Evolutionary conservation across 2,329 filamentous ascomycete genomes (phyloP).

Genomic region (Aspergillus flavus): DNA sequence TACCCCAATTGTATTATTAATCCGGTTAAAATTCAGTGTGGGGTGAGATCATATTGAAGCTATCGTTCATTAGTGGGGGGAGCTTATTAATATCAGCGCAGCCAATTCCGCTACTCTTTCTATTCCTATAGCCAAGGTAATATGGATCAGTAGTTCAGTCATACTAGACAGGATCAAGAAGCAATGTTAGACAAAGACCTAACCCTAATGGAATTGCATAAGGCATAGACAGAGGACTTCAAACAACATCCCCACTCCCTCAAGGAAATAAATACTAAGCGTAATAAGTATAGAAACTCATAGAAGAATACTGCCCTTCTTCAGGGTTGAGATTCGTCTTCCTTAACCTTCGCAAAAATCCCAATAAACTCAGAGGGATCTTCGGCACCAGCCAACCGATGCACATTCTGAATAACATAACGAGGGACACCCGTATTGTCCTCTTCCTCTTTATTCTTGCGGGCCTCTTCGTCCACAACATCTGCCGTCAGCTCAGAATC

Average conservation of each 20-base stretch:
- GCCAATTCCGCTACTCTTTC: neutral
- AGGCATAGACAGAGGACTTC: too few relatives aligned
- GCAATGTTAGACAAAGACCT: too few relatives aligned
- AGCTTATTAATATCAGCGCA: neutral
- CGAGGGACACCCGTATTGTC: conserved; percentile 17
- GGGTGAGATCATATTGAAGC: neutral
- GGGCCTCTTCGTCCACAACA: conserved; percentile 44
- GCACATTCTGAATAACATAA: neutral
- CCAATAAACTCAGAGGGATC: neutral
- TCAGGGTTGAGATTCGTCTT: neutral
- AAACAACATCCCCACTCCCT: too few relatives aligned
- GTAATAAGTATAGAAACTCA: neutral
- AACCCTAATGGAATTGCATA: too few relatives aligned
- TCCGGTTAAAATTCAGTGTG: neutral
- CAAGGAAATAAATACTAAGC: too few relatives aligned
- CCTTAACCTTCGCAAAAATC: neutral
- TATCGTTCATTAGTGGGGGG: neutral
- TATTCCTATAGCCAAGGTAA: too few relatives aligned
- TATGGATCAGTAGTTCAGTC: too few relatives aligned
- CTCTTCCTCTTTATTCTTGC: conserved; percentile 8
- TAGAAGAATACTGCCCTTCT: neutral
- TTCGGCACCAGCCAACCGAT: neutral
- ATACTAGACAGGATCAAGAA: too few relatives aligned
- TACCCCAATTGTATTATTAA: too few relatives aligned
- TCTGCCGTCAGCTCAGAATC: conserved; percentile 32